Evolutionary conservation across 345 rosid species (phyloP), one percentile per base, ranked within the genome.

Genomic region (Orychophragmus violaceus): DNA sequence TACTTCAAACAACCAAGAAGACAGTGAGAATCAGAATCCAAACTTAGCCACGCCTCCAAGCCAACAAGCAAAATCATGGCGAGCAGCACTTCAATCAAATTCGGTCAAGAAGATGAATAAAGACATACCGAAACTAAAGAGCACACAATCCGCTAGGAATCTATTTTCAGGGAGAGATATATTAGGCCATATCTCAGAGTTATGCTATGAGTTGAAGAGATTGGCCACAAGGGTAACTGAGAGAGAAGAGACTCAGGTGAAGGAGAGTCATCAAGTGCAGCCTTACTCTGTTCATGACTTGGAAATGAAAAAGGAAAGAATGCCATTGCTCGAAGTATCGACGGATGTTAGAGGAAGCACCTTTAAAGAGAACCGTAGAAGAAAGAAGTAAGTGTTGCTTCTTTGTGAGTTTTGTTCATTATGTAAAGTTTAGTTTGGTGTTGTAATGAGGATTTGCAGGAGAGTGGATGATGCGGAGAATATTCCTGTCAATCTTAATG

Each of bases 131-230:
- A 71, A 68, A 66, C 73, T 93, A 23, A 90, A 85, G 77, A 81
- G 81, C 77, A 90, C 88, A 8, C 71, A 83, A 17, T 94, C 99
- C 8, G 89, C 96, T 0, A 84, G 87, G 76, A 90, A 90, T 68
- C 77, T 94, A 74, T 88, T 90, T 25, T 86, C 82, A 0, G 94
- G 97, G n/a, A 85, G 75, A 67, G 94, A 88, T 64, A 83, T 90
- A 71, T 62, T 94, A 3, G 74, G 74, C 2, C 99, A 90, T 66
- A 85, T 94, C 59, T 78, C 87, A 2, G 97, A 94, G 32, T 90
- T 94, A 19, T 89, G 94, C 69, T 81, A 75, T 44, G 95, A 87
- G 63, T 48, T 90, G 75, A 88, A 88, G 93, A 88, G 82, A 70
- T 56, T 94, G 75, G 90, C 97, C 0, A 78, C 78, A 6, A 82